A percentile compares a stretch with the other conserved stretches of the same genome.
Conservation (phyloP, 306 rosid species). For the Cicer bijugum region DNA sequence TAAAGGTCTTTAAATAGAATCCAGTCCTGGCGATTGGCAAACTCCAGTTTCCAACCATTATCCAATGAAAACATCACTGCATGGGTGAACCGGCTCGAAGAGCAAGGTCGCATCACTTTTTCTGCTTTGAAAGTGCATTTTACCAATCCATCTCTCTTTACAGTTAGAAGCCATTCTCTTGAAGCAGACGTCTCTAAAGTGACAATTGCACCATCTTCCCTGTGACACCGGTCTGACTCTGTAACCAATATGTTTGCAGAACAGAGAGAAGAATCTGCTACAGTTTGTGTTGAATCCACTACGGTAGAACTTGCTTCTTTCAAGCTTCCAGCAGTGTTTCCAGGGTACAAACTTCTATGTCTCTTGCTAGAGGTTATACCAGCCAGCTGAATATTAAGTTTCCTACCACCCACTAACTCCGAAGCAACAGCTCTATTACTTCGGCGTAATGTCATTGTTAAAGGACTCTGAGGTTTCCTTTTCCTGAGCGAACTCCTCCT, state of each 20-base stretch:
- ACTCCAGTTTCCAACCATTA: constrained; percentile 77
- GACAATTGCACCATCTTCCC: constrained; percentile 57
- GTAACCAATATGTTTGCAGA: constrained; percentile 62
- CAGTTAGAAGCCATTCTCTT: constrained; percentile 69
- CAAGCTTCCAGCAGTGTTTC: constrained; percentile 37
- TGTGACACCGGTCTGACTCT: constrained; percentile 61
- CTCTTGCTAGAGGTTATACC: constrained; percentile 49
- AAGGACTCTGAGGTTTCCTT: constrained; percentile 60
- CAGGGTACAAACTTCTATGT: constrained; percentile 47
- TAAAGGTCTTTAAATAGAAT: constrained; percentile 71
- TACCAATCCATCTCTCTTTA: constrained; percentile 66
- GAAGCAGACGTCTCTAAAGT: constrained; percentile 61
- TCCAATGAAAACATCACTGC: constrained; percentile 57
- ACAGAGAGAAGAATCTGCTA: constrained; percentile 55
- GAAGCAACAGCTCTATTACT: constrained; percentile 49
- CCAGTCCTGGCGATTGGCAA: constrained; percentile 70
- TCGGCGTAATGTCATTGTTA: constrained; percentile 46
- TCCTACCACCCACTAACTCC: constrained; percentile 50
- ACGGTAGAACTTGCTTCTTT: constrained; percentile 48
- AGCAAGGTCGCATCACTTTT: constrained; percentile 62
- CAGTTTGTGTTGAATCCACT: constrained; percentile 34
- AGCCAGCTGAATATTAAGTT: constrained; percentile 42
- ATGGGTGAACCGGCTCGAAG: constrained; percentile 62
- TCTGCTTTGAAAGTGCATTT: constrained; percentile 67
- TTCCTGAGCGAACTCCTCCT: constrained; percentile 79